A percentile compares a stretch with the other conserved stretches of the same genome.
These are phyloP conservation scores for Poa annua DNA, from an alignment of 176 grass and related monocot species.

Conservation along the genomic window DNA sequence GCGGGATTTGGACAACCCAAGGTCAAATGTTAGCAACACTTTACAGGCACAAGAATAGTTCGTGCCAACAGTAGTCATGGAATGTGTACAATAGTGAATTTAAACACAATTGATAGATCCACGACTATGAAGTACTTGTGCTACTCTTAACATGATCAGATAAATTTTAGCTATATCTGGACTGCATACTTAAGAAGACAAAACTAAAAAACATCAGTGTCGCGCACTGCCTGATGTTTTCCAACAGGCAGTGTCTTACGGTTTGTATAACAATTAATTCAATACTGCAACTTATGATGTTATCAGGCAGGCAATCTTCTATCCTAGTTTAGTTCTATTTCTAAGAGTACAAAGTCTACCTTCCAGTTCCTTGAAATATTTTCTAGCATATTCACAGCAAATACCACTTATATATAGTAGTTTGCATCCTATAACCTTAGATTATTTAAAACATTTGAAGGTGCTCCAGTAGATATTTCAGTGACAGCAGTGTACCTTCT, in stretches of 20 bases:
- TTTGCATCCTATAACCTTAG: background rate
- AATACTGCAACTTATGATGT: background rate
- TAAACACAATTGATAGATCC: background rate
- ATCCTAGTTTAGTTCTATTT: background rate
- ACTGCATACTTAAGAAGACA: conserved; percentile 2
- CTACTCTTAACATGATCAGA: conserved; percentile 15
- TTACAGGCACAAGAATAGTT: conserved; percentile 5
- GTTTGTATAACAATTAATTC: background rate
- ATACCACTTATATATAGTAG: background rate
- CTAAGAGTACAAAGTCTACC: conserved; percentile 15
- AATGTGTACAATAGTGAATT: conserved; percentile 9
- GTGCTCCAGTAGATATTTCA: conserved; percentile 13
- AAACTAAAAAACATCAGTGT: background rate
- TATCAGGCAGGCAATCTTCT: background rate
- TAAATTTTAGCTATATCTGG: background rate
- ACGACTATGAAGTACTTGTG: conserved; percentile 33
- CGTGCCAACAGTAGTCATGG: conserved; percentile 3
- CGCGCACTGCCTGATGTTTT: background rate
- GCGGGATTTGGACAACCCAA: conserved; percentile 1
- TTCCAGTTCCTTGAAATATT: conserved; percentile 16
- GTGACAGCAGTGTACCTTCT: conserved; percentile 56
- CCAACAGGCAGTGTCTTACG: background rate
- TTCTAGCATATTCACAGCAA: conserved; percentile 3
- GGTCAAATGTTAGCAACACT: conserved; percentile 26
- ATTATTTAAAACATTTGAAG: conserved; percentile 24